phyloP scores from a whole-genome alignment of 1,139 yeast genomes.

The Hemisphaericaspora xylofermentans region DNA sequence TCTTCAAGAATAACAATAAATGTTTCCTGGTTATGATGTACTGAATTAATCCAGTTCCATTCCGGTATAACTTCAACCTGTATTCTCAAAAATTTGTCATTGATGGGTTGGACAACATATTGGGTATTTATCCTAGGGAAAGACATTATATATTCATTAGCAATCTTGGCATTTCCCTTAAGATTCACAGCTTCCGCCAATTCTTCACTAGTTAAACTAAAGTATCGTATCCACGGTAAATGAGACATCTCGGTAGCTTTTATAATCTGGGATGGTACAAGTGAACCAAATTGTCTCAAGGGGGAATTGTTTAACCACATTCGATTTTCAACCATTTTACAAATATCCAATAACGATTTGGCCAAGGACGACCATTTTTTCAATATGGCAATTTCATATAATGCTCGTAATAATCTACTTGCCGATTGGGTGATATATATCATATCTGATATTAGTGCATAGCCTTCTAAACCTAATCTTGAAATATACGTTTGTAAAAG shows the following conservation, averaged over 20 bases:
- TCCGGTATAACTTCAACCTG: slow-evolving; percentile 66
- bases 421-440: slow-evolving; percentile 91
- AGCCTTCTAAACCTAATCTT: slow-evolving; percentile 72
- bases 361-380: slow-evolving; percentile 75
- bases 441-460: slow-evolving; percentile 93
- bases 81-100: slow-evolving; percentile 62
- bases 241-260: slow-evolving; percentile 77
- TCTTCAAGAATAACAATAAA: slow-evolving; percentile 79
- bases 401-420: slow-evolving; percentile 81
- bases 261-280: slow-evolving; percentile 68
- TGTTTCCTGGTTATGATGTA: slow-evolving; percentile 66
- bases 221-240: slow-evolving; percentile 79
- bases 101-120: slow-evolving; percentile 73
- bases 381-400: slow-evolving; percentile 71
- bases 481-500: slow-evolving; percentile 85
- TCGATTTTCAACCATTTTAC: slow-evolving; percentile 78
- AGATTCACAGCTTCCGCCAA: slow-evolving; percentile 80
- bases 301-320: slow-evolving; percentile 89
- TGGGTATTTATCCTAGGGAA: slow-evolving; percentile 67
- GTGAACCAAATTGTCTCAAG: slow-evolving; percentile 66
- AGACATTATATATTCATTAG: slow-evolving; percentile 60
- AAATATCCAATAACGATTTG: slow-evolving; percentile 56
- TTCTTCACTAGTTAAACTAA: slow-evolving; percentile 68
- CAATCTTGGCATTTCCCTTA: slow-evolving; percentile 62
- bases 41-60: slow-evolving; percentile 70